Evolutionary conservation across 768 basidiomycete species (phyloP), one percentile per base, ranked within the genome.

Genomic region (Xerocomellus dryophilus): DNA sequence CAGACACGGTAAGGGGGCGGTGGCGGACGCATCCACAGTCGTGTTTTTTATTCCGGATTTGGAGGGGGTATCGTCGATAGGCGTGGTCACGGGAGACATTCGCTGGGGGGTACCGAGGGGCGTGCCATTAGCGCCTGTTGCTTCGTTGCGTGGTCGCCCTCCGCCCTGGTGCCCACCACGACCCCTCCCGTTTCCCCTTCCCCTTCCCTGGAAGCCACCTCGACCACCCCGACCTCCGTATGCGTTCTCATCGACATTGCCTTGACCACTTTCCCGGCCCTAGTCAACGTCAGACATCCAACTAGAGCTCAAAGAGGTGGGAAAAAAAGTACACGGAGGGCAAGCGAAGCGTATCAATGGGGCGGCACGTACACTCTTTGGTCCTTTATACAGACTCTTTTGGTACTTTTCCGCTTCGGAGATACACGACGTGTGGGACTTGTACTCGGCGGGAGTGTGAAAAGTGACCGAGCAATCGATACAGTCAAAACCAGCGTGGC

Each of bases 331-430:
- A 7, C 1, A 27, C 17, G 7, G 4, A 32, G 2, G 38, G 1
- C 39, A 49, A 31, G 29, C 3, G 20, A 50, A 44, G 10, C 1
- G 11, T 2, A 29, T 14, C 3, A 3, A 21, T 7, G 21, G 10
- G n/a, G 21, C 5, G n/a, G 17, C 20, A 51, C 62, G 41, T 50
- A 70, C 73, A 12, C 55, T 77, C 75, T 88, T 90, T 1, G 83
- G 80, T 9, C 90, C 92, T 64, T 88, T 92, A 69, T 93, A 95
- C 53, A 94, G 66, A 47, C 78, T 74, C 71, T 92, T 92, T 74
- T 97, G 83, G 65, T 97, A 96, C 68, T 96, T 97, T 71, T 97
- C 90, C 3, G 90, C 94, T 71, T 97, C 94, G 56, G 80, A 84
- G 41, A 97, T 84, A 69, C 94, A 97, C 29, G 81, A 76, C 10